phyloP scores from a whole-genome alignment of 1,284 basidiomycete genomes.

The Sporisorium iseilematis-ciliati region DNA sequence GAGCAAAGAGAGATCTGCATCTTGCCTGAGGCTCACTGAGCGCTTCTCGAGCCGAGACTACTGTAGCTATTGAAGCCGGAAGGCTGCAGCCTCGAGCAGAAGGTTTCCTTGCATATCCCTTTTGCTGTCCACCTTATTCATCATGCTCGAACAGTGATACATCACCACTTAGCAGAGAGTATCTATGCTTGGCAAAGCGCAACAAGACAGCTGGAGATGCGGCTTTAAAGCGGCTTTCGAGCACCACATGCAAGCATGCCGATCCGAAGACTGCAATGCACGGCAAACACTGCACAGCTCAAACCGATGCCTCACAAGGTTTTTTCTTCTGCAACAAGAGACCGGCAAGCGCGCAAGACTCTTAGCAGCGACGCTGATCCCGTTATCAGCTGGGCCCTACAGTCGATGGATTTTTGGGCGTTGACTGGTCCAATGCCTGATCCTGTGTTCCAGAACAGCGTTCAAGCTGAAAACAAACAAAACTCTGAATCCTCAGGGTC shows the following conservation, averaged over 20 bases:
- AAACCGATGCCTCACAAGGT: neutral
- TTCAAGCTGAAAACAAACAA: too few relatives aligned
- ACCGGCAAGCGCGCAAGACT: conserved; percentile 3
- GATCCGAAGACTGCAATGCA: conserved; percentile 3
- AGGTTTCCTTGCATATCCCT: neutral
- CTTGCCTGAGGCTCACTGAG: neutral
- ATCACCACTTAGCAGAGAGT: too few relatives aligned
- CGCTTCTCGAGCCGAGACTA: neutral
- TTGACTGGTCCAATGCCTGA: conserved; percentile 21
- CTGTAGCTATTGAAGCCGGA: neutral
- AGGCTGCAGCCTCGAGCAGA: neutral
- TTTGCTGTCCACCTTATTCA: neutral
- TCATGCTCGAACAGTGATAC: neutral
- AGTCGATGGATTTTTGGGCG: conserved; percentile 16
- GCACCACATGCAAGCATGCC: conserved; percentile 1
- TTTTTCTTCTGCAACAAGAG: too few relatives aligned
- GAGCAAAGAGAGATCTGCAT: neutral
- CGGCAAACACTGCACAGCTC: neutral
- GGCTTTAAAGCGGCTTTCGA: neutral
- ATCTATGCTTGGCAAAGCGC: too few relatives aligned
- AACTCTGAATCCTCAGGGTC: too few relatives aligned
- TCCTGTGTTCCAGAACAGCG: too few relatives aligned
- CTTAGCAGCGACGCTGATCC: neutral
- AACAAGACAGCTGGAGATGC: too few relatives aligned
- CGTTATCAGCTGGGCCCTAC: neutral